Evolutionary conservation across 192 early-diverging fungal genomes (phyloP), one percentile per base, ranked within the genome.

Genomic region (Jimgerdemannia lactiflua): DNA sequence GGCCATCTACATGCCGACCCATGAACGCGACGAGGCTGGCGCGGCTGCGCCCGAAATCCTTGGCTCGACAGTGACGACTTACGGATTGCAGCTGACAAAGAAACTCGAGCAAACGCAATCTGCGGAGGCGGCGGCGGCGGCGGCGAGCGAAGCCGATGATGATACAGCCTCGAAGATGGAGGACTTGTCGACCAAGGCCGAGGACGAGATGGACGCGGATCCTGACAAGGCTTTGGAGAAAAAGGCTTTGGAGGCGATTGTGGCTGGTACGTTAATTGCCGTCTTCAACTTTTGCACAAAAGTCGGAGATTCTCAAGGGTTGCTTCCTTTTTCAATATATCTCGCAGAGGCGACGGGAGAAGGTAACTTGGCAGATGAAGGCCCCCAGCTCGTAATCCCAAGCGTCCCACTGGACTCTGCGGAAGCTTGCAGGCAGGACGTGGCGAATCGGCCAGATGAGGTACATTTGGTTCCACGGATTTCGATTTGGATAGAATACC

Each of bases 401-500:
- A 80, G 83, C 39, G 76, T 84, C 72, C 70, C 78, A 42, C 63
- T 64, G 0, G 82, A 86, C n/a, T 88, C 87, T 11, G 79, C 80
- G 40, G 89, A 91, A 29, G 85, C 88, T 14, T 92, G 89, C 78
- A 83, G 88, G 72, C 77, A 89, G 69, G 92, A 92, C 76, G 80
- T 94, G 2, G 74, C 78, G 19, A 80, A 82, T 8, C 85, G 91
- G 39, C 92, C 93, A 3, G 91, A 92, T 39, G 86, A 91, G 69
- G n/a, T n/a, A n/a, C n/a, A n/a, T n/a, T n/a, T n/a, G n/a, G n/a
- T n/a, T n/a, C n/a, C n/a, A n/a, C n/a, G n/a, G n/a, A n/a, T n/a
- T n/a, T n/a, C n/a, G n/a, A n/a, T n/a, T n/a, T n/a, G n/a, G n/a
- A n/a, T n/a, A n/a, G n/a, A n/a, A n/a, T n/a, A n/a, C n/a, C n/a